Percentiles rank a stretch among this genome's conserved stretches.
These are phyloP conservation scores for Trapa incisa DNA, from an alignment of 345 rosid genomes.

Conservation along the genomic window DNA sequence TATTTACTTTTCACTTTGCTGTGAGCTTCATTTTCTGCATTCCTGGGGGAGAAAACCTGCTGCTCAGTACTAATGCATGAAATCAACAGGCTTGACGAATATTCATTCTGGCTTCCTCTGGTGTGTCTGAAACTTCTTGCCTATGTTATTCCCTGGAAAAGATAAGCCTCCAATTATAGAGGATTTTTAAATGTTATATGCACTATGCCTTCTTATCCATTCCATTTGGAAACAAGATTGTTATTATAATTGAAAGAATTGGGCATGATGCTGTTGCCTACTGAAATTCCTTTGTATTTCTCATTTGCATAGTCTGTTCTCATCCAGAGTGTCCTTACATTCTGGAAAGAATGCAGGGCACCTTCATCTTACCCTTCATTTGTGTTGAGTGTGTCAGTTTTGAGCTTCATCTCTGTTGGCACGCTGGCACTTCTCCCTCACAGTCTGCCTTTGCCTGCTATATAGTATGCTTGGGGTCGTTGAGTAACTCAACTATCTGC, in stretches of 20 bases:
- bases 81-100: not conserved
- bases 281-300: not conserved
- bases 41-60: not conserved
- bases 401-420: no score
- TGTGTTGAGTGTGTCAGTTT: no score
- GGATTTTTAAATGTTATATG: not conserved
- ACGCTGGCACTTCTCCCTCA: no score
- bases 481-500: no score
- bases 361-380: no score
- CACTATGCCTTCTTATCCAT: not conserved
- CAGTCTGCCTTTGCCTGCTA: no score
- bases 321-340: no score
- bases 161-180: not conserved
- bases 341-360: no score
- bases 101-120: not conserved
- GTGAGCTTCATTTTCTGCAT: not conserved
- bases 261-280: no score
- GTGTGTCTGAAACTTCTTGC: not conserved
- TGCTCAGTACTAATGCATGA: not conserved
- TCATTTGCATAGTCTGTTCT: not conserved
- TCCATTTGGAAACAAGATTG: not conserved
- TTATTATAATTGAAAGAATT: not conserved
- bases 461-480: no score
- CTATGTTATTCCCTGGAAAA: not conserved
- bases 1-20: not conserved